Base-by-base conservation (phyloP, 2,329 filamentous ascomycete species). In the Trichophyton benhamiae region DNA sequence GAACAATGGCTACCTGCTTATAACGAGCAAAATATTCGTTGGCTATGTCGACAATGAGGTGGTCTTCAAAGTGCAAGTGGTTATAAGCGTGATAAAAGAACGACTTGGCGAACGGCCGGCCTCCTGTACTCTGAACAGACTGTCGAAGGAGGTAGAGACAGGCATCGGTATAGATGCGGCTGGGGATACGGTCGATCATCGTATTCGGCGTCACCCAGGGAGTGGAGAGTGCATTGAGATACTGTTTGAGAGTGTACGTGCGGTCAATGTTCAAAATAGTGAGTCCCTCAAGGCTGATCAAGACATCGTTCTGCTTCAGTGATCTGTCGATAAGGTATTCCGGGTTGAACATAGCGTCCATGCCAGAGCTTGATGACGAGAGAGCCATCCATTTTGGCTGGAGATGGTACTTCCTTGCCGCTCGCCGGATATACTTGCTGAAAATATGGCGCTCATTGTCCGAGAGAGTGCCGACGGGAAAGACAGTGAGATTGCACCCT, bases 81-180 rank as follows among this genome's bases (percentile, higher is more conserved):
- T 76, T 72, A 61, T 78, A 77, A 20, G 76, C 71, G 30, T 74
- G 71, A 58, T 74, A 71, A 64, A 78, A 75, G 62, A 77, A 78
- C 3, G 69, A 72, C 61, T 73, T 73, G 66, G 72, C 76, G 64
- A 77, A 76, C 3, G 73, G 73, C 4, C 74, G 73, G 38, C 74
- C 73, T 57, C 72, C 69, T 64, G 74, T 75, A 62, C 76, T 74
- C 22, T 64, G 62, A 65, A 77, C 72, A 22, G 73, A 72, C 55
- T 74, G 73, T 62, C 72, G 68, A n/a, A 78, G 68, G 13, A 77
- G 70, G 11, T 70, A 68, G 3, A 76, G 69, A 62, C 75, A 77
- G 11, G 74, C 76, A 15, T 68, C 67, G 60, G 77, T 68, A 64
- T 71, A 74, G 15, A 71, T 66, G 11, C 73, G 70, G 3, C 70